Evolutionary conservation across 768 basidiomycete species (phyloP), one percentile per base, ranked within the genome.

Genomic region (Mycena chlorophos): DNA sequence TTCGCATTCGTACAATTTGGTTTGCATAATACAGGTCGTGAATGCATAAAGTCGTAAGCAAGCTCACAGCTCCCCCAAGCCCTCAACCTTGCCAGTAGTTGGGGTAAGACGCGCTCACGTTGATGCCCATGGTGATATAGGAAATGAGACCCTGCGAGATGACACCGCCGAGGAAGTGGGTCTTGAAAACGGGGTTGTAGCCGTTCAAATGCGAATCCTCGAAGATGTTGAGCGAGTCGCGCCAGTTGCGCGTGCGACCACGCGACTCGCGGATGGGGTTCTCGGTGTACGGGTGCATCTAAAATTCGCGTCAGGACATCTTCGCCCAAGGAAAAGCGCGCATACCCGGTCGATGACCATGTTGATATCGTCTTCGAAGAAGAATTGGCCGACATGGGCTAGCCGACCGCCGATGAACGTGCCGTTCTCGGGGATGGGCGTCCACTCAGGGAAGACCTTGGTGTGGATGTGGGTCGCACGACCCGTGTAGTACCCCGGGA

Each of bases 401-500:
- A 81, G 71, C 5, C 74, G 70, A 1, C 73, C 71, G n/a, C 75
- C 74, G 19, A 63, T 68, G 68, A 78, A 82, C 0, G 78, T 77
- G 38, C 74, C 74, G 60, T 80, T 81, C 46, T 57, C 56, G 5
- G 71, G 69, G 19, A 76, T 68, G 2, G 68, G 59, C 0, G 65
- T 68, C 81, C 81, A 83, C 53, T 71, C 73, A 1, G 79, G 76
- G 68, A 78, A 82, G 4, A 82, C 78, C 58, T 82, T 83, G 38
- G 80, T 68, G 62, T 83, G 81, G 56, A 83, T 66, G 62, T 83
- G 81, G 0, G 78, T 80, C 16, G 80, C 81, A 20, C 81, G 78
- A 10, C 81, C 80, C 1, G 78, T 80, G 62, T 82, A 83, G 59
- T 83, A 83, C 0, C 81, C 80, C 16, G 80, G 80, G 69, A 78